Conservation (phyloP, 2,329 filamentous ascomycete species). For the Alternaria triticimaculans region DNA sequence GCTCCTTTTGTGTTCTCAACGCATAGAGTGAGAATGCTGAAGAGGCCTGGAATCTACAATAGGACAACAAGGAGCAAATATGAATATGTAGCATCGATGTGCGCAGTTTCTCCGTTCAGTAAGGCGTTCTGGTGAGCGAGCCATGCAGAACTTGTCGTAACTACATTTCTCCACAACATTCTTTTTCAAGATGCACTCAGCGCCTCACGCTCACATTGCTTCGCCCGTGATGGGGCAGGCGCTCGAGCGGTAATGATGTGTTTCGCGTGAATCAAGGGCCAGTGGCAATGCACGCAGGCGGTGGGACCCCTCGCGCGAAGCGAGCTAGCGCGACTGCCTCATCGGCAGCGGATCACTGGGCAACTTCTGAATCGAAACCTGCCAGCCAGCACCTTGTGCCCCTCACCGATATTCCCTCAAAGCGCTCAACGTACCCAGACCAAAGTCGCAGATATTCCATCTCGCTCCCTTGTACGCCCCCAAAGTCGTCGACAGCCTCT, state of each 20-base stretch:
- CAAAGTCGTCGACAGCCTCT: neutral
- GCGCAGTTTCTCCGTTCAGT: neutral
- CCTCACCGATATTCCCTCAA: slow-evolving; percentile 22
- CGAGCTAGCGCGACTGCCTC: slow-evolving; percentile 24
- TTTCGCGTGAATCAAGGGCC: slow-evolving; percentile 4
- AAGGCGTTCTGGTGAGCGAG: neutral
- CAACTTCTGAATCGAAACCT: slow-evolving; percentile 19
- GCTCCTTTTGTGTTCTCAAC: neutral
- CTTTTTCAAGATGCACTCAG: no score
- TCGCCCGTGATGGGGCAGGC: neutral
- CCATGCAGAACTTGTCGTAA: no score
- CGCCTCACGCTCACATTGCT: no score
- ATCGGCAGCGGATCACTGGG: slow-evolving; percentile 18
- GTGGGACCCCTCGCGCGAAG: slow-evolving; percentile 22
- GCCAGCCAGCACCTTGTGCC: slow-evolving; percentile 30
- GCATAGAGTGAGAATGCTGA: neutral
- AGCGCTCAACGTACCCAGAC: slow-evolving; percentile 1
- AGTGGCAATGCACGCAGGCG: slow-evolving; percentile 13
- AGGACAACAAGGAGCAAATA: neutral
- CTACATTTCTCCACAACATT: no score
- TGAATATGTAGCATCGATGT: neutral
- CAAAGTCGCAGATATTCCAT: neutral
- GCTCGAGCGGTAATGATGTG: neutral
- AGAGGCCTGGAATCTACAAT: neutral
- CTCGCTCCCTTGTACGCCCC: neutral